phyloP scores from a whole-genome alignment of 352 stramenopile genomes.

The Phytophthora colocasiae region DNA sequence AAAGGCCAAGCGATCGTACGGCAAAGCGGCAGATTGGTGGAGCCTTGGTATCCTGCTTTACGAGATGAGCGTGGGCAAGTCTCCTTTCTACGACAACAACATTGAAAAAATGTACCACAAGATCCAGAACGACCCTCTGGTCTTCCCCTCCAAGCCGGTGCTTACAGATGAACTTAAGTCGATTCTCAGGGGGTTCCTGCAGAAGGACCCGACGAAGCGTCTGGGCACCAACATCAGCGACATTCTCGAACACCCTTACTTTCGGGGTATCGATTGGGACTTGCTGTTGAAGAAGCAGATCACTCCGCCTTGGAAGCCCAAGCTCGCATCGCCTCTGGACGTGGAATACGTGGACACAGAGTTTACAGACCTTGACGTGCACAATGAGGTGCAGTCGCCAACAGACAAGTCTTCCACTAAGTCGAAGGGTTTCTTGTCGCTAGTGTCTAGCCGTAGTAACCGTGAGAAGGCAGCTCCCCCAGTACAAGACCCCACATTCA shows the following conservation, averaged over 20 bases:
- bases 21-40: constrained; percentile 91
- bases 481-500: constrained; percentile 89
- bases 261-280: constrained; percentile 86
- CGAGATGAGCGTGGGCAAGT: constrained; percentile 94
- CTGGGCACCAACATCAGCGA: constrained; percentile 90
- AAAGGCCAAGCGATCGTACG: constrained; percentile 89
- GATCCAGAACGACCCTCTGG: constrained; percentile 89
- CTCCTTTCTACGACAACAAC: constrained; percentile 94
- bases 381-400: constrained; percentile 83
- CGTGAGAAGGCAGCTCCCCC: constrained; percentile 76
- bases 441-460: constrained; percentile 70
- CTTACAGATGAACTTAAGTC: constrained; percentile 80
- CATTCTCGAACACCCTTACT: constrained; percentile 86
- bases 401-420: constrained; percentile 80
- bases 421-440: constrained; percentile 85
- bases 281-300: constrained; percentile 86
- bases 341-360: constrained; percentile 89
- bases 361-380: constrained; percentile 87
- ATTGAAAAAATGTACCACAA: constrained; percentile 95
- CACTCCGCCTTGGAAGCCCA: constrained; percentile 87
- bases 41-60: constrained; percentile 92
- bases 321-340: constrained; percentile 80
- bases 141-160: constrained; percentile 79
- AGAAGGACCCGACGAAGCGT: constrained; percentile 89
- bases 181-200: constrained; percentile 81